phyloP scores from a whole-genome alignment of 2,329 filamentous ascomycete species.

The Graphium sp. region DNA sequence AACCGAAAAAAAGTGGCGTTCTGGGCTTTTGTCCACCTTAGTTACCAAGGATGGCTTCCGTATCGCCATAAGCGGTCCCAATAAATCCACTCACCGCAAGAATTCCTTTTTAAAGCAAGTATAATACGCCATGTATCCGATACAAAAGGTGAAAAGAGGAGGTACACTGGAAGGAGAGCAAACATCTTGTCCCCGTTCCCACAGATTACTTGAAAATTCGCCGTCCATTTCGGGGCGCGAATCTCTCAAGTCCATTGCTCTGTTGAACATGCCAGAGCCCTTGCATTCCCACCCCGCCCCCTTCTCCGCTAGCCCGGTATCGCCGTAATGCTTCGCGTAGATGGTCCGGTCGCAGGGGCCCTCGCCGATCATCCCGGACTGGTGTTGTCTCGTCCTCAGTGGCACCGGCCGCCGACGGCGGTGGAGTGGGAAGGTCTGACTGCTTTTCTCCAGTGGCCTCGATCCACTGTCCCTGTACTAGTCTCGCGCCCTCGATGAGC shows the following conservation, averaged over 20 bases:
- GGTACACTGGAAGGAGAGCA: not conserved
- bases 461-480: conserved; percentile 57
- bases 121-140: too few relatives aligned
- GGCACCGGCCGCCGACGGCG: conserved; percentile 12
- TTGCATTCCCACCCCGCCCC: conserved; percentile 43
- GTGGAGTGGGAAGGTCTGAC: conserved; percentile 28
- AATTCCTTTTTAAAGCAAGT: too few relatives aligned
- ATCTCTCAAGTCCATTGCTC: conserved; percentile 40
- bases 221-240: conserved; percentile 32
- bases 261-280: conserved; percentile 45
- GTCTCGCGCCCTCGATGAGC: conserved; percentile 54
- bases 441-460: conserved; percentile 38
- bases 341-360: conserved; percentile 57
- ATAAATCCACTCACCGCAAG: too few relatives aligned
- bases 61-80: too few relatives aligned
- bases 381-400: not conserved
- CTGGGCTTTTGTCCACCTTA: too few relatives aligned
- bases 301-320: conserved; percentile 46
- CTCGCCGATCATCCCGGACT: conserved; percentile 18
- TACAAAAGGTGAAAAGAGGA: not conserved
- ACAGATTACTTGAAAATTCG: conserved; percentile 30
- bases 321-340: conserved; percentile 55
- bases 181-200: not conserved
- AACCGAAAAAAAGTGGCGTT: too few relatives aligned
- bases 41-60: not conserved